Percentiles rank a stretch among this genome's conserved stretches.
These are phyloP conservation scores for Aspergillus sp. DNA, from an alignment of 2,329 filamentous ascomycete species.

Conservation along the genomic window DNA sequence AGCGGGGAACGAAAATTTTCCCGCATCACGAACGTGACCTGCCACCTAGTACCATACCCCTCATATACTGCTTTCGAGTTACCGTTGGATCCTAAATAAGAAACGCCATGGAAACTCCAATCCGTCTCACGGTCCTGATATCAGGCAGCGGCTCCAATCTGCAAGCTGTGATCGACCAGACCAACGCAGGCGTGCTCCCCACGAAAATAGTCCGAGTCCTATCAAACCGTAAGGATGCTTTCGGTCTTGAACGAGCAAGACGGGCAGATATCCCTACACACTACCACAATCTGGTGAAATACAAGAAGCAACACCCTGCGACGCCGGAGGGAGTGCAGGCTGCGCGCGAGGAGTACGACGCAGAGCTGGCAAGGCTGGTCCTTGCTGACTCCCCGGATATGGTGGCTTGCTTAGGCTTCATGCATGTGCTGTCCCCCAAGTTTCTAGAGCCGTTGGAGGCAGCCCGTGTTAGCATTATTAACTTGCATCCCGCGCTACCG, in stretches of 20 bases:
- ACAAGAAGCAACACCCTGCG: constrained; percentile 64
- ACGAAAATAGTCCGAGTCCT: constrained; percentile 60
- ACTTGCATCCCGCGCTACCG: constrained; percentile 72
- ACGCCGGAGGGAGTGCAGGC: constrained; percentile 45
- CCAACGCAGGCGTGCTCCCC: constrained; percentile 44
- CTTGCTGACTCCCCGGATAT: constrained; percentile 64
- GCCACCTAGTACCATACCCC: background rate
- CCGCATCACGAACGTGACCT: no score
- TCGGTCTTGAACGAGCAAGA: constrained; percentile 58
- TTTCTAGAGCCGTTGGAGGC: constrained; percentile 66
- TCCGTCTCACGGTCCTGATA: constrained; percentile 63
- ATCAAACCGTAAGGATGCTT: constrained; percentile 60
- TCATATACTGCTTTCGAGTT: background rate
- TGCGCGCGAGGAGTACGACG: constrained; percentile 67
- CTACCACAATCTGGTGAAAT: constrained; percentile 76
- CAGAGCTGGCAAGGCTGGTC: constrained; percentile 65
- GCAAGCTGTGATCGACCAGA: constrained; percentile 67
- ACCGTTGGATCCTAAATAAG: background rate
- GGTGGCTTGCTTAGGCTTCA: constrained; percentile 79
- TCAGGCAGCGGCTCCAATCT: constrained; percentile 74
- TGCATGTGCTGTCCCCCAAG: constrained; percentile 69
- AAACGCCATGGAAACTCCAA: constrained; percentile 24
- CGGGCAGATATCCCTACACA: constrained; percentile 63
- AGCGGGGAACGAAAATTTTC: no score
- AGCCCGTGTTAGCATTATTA: constrained; percentile 66